Base-by-base conservation (phyloP, 495 filamentous ascomycete genomes). In the Thozetella sp. region DNA sequence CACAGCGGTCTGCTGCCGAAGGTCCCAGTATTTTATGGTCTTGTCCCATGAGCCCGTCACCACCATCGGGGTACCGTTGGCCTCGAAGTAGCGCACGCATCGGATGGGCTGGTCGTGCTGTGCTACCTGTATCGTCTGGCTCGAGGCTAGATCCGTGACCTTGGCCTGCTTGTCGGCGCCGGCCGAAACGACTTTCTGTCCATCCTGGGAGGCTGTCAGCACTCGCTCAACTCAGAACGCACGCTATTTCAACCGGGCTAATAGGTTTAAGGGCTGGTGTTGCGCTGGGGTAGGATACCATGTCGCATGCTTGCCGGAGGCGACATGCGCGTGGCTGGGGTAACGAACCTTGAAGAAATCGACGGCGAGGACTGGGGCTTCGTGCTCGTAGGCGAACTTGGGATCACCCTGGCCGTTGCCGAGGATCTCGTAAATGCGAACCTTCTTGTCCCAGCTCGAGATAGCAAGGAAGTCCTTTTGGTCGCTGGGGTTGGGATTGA, bases 11-110 rank as follows among this genome's bases (percentile, higher is more conserved):
- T 77, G 72, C 60, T 84, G 80, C 19, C 93, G 88, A 52, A 97
- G 72, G 71, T 98, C 94, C 94, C 94, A 98, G 77, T 94, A 96
- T 72, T 95, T 97, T 73, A 98, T 78, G 1, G 88, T 95, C 79
- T 95, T 96, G 77, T 98, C 94, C 94, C 94, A 98, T 2, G 90
- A 93, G 34, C 94, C 94, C 1, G 94, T 95, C 23, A 93, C 87
- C 26, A 97, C 80, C 70, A 95, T 87, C 63, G 78, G 88, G 56
- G 72, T 70, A 46, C 77, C 75, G 63, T 76, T 79, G 55, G 71
- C 80, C 65, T 84, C 80, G 65, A 94, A 89, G 80, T 93, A 93
- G 51, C 91, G 87, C 45, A 90, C 88, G 69, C 81, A 87, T 61
- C 87, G 86, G 62, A 98, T 88, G 2, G 94, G 91, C 48, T 87